Evolutionary conservation across 129 eudicot genomes (phyloP).

Genomic region (Rutidosis leptorrhynchoides): DNA sequence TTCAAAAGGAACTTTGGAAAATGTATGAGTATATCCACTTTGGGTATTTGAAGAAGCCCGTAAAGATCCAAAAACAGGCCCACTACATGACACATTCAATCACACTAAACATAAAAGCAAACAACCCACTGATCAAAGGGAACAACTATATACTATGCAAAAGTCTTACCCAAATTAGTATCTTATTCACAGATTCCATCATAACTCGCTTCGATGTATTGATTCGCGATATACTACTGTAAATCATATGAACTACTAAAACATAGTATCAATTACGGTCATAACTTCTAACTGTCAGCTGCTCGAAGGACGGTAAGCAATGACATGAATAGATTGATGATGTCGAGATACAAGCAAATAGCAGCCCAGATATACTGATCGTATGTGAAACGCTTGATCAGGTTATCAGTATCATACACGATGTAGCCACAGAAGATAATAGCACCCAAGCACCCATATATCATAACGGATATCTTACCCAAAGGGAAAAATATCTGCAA

Average conservation of each 20-base stretch:
- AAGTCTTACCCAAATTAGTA: not conserved
- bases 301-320: slow-evolving; percentile 52
- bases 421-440: slow-evolving; percentile 72
- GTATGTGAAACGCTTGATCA: slow-evolving; percentile 60
- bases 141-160: not conserved
- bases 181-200: not conserved
- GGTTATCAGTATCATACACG: slow-evolving; percentile 63
- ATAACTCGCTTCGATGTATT: not conserved
- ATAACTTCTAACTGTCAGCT: slow-evolving; percentile 40
- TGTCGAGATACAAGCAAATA: slow-evolving; percentile 49
- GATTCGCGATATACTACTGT: too few relatives aligned
- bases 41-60: too few relatives aligned
- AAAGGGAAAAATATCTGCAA: slow-evolving; percentile 62
- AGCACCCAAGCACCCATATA: slow-evolving; percentile 59
- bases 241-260: not conserved
- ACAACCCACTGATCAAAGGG: too few relatives aligned
- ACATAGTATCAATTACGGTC: not conserved
- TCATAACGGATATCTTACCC: slow-evolving; percentile 53
- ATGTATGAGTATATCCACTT: too few relatives aligned
- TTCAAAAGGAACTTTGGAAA: too few relatives aligned
- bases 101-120: too few relatives aligned
- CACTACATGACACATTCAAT: too few relatives aligned
- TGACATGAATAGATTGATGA: slow-evolving; percentile 59
- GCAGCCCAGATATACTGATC: slow-evolving; percentile 84
- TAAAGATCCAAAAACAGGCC: too few relatives aligned